Base-by-base conservation (phyloP, 2,329 filamentous ascomycete species). In the Colletotrichum euphorbiae region DNA sequence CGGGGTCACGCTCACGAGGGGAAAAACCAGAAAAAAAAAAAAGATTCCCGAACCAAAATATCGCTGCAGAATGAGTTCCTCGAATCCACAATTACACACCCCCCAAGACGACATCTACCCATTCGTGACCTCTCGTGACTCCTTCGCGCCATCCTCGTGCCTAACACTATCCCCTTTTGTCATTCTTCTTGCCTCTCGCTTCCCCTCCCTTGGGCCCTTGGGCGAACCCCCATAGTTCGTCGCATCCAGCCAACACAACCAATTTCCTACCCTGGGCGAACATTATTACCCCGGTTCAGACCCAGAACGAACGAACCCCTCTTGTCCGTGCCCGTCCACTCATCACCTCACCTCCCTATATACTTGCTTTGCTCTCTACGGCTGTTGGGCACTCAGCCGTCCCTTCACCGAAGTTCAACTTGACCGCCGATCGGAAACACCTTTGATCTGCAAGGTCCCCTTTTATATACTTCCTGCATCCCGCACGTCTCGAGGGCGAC, bases 361-460 rank as follows among this genome's bases (percentile, higher is more conserved):
- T 50, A 31, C 42, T 24, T 1, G 46, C 28, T 15, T 21, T 31
- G 21, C 46, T 28, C 31, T 11, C 46, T 50, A 28, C 46, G 28
- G 31, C n/a, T 52, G 45, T 19, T 5, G n/a, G 17, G 21, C 8
- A 21, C 46, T 33, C 24, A 24, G 48, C 28, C 24, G 17, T 24
- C 52, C 24, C 31, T 52, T 52, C 58, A 59, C 46, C 65, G 40
- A 68, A 58, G 46, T 38, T 54, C 65, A 65, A 50, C 65, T 59
- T 54, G 61, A 65, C 65, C 65, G 54, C 65, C 54, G 61, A 59
- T 59, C 65, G 46, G 54, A 54, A 51, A 57, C 51, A 31, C 15
- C 17, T 42, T 43, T 31, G 28, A 5, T 31, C 46, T 45, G 19
- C 31, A 36, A 33, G n/a, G 17, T 17, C 43, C 38, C 38, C 46